A percentile compares a stretch with the other conserved stretches of the same genome.
Conservation (phyloP, 805 yeast species). For the Candida saitoana region DNA sequence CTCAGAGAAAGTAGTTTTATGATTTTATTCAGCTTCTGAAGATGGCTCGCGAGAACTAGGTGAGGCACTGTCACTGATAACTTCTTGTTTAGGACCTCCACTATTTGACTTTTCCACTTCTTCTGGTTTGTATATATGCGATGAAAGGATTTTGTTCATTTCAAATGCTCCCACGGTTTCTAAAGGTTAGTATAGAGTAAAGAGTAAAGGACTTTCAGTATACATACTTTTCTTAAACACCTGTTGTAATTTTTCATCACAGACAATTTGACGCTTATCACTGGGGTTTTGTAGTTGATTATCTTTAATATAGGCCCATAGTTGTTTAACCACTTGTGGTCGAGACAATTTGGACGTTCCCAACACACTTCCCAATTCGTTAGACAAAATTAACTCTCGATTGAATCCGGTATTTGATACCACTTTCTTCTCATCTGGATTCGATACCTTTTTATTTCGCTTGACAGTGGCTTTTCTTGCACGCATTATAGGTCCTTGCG, state of each 20-base stretch:
- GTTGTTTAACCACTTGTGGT: constrained; percentile 62
- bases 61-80: neutral
- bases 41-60: neutral
- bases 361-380: constrained; percentile 48
- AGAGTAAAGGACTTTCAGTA: neutral
- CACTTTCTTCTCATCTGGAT: constrained; percentile 12
- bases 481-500: constrained; percentile 18
- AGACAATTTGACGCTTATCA: constrained; percentile 60
- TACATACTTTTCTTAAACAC: constrained; percentile 55
- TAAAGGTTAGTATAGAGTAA: constrained; percentile 8
- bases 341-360: constrained; percentile 46
- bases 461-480: constrained; percentile 11
- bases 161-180: constrained; percentile 50
- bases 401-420: constrained; percentile 36
- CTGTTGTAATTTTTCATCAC: constrained; percentile 54
- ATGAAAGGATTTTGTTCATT: constrained; percentile 51
- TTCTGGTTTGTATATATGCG: constrained; percentile 44
- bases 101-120: constrained; percentile 13
- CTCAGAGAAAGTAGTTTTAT: no score
- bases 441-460: constrained; percentile 11
- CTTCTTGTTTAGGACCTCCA: neutral
- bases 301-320: constrained; percentile 69
- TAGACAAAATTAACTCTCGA: constrained; percentile 46
- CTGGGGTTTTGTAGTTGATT: constrained; percentile 61
- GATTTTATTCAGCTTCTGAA: neutral